Evolutionary conservation across 805 yeast genomes (phyloP), one percentile per base, ranked within the genome.

Genomic region (Wickerhamiella allomyrinae): DNA sequence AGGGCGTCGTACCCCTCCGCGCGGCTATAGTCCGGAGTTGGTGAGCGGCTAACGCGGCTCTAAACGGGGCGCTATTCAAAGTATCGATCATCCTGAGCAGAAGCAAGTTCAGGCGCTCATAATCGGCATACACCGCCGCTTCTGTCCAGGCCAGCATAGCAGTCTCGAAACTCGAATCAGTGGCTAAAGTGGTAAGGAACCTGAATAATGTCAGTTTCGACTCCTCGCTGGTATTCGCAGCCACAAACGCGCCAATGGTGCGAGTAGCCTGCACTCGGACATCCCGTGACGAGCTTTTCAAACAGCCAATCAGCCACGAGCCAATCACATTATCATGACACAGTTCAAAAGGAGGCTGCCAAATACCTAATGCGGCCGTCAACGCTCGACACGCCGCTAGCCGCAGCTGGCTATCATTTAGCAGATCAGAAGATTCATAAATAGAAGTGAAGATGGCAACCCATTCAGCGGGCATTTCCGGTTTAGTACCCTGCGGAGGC

Each of bases 71-170:
- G 13, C 20, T 14, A 8, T 21, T 29, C 29, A 36, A 11, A 7
- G 23, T 10, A 5, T 23, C 29, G 21, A 36, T 21, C 39, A 36
- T 36, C 3, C 29, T 11, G 9, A 36, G 21, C 20, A 84, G 61
- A 15, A 82, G 63, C 1, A 76, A 73, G 55, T 81, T 80, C 34
- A 80, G 68, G 53, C 76, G 66, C 36, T 81, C 86, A 7, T 84
- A 91, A 5, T 78, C 68, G 0, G 77, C 67, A 6, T 20, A 13
- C 8, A 72, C 61, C 0, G 82, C 77, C 27, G 84, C 53, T 41
- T 76, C 81, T 1, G 78, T 74, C 73, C 87, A 74, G 0, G 80
- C 68, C 48, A 58, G 34, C 7, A 58, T 37, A 7, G 51, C 45
- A 1, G 61, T 49, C 42, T 61, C 65, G 22, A 25, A 22, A 3